Base-by-base conservation (phyloP, 2,329 filamentous ascomycete species). In the Penicillium sp. region DNA sequence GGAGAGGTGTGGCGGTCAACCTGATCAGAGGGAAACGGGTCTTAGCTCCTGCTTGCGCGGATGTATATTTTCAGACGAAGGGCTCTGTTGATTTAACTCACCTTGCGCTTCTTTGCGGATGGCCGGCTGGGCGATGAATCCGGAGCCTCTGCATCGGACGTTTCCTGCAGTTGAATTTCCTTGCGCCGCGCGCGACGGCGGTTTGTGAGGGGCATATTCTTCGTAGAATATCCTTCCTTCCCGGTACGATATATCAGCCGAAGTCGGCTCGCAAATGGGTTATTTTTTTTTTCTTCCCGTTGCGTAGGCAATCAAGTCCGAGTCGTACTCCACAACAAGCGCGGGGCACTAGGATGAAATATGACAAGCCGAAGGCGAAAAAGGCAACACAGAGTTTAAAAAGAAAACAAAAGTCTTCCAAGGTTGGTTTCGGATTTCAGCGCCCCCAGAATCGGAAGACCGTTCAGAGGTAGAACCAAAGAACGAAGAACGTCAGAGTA, bases 101-200 rank as follows among this genome's bases (percentile, higher is more conserved):
- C 73, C 69, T 72, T 75, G 68, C 72, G 70, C 64, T 73, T 75
- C 61, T 75, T 76, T 45, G 66, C 64, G 21, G 73, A 69, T 15
- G 72, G 71, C 34, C 69, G 71, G 56, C 66, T 70, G 37, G 73
- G 72, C 32, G 74, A 76, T 31, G 73, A 76, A 54, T 74, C 72
- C 55, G 71, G 67, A 31, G 68, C 64, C 53, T 75, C 73, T 50
- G 64, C 68, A 46, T 75, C 72, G 26, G 71, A 72, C 3, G 68
- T 68, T 57, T 72, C 69, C 53, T 72, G 71, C 43, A 71, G 63
- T 57, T 71, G 64, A 35, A 71, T 64, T 60, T 71, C 68, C 64
- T 70, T 72, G 62, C 71, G 71, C 61, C 70, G 69, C 61, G 64
- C 69, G 61, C 71, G 70, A 57, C 71, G 69, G 52, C 70, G 66